A percentile compares a stretch with the other conserved stretches of the same genome.
These are phyloP conservation scores for Fraxinus americana DNA, from an alignment of 257 asterid genomes.

Conservation along the genomic window DNA sequence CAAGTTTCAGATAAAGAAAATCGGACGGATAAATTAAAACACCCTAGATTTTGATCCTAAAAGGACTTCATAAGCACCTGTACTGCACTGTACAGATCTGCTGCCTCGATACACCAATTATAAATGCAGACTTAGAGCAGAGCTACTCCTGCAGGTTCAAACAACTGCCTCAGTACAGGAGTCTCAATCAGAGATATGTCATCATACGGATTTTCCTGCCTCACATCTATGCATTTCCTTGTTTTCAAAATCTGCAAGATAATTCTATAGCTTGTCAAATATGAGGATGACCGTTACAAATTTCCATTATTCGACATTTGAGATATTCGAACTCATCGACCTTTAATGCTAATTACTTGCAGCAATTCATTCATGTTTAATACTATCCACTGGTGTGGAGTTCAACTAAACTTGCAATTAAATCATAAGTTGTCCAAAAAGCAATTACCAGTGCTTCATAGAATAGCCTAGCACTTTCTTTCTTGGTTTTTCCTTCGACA, in stretches of 20 bases:
- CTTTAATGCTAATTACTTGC: too few relatives aligned
- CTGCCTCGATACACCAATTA: background rate
- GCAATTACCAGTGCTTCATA: conserved; percentile 73
- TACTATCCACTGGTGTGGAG: too few relatives aligned
- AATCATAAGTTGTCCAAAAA: background rate
- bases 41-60: background rate
- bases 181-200: conserved; percentile 53
- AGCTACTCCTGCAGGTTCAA: conserved; percentile 23
- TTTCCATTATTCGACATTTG: background rate
- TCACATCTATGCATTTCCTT: conserved; percentile 56
- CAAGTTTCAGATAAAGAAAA: too few relatives aligned
- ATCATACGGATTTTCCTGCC: conserved; percentile 54
- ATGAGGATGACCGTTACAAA: background rate
- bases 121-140: background rate
- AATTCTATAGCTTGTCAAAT: background rate
- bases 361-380: too few relatives aligned
- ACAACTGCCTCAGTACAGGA: conserved; percentile 38
- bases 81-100: too few relatives aligned
- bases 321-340: background rate
- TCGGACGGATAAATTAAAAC: too few relatives aligned
- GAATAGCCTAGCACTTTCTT: conserved; percentile 65
- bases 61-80: too few relatives aligned
- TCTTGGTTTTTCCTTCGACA: conserved; percentile 63
- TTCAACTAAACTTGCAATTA: background rate
- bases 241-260: conserved; percentile 65